Evolutionary conservation across 495 filamentous ascomycete species (phyloP).

Genomic region (Trichoderma erinaceum): DNA sequence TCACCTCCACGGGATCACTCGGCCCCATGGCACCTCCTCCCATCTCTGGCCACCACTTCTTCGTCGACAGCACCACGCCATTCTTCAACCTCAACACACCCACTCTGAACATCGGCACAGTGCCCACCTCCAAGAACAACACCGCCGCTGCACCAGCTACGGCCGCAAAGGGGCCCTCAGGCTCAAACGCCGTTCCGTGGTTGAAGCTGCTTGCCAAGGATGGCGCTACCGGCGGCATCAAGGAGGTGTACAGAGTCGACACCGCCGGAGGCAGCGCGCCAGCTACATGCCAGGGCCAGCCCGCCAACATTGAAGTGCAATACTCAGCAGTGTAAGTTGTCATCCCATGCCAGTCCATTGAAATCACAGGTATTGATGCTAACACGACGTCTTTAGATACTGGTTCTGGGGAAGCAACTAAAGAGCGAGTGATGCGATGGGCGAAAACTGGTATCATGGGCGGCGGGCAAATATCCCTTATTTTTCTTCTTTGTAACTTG

Average conservation of each 20-base stretch:
- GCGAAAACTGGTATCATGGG: background rate
- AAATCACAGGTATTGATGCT: background rate
- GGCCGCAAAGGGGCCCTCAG: slow-evolving; percentile 45
- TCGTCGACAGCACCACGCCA: slow-evolving; percentile 60
- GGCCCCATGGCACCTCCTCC: slow-evolving; percentile 51
- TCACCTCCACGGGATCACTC: slow-evolving; percentile 24
- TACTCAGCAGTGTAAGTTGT: slow-evolving; percentile 75
- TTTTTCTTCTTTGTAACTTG: background rate
- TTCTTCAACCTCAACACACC: slow-evolving; percentile 68
- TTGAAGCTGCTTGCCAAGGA: slow-evolving; percentile 50
- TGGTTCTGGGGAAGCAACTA: slow-evolving; percentile 17
- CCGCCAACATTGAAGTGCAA: slow-evolving; percentile 58
- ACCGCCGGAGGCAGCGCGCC: slow-evolving; percentile 81
- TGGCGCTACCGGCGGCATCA: slow-evolving; percentile 54
- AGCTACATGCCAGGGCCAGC: slow-evolving; percentile 61
- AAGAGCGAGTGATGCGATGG: background rate
- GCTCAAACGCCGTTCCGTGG: slow-evolving; percentile 63
- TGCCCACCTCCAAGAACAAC: slow-evolving; percentile 52
- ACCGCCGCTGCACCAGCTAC: slow-evolving; percentile 51
- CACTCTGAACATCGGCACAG: slow-evolving; percentile 51
- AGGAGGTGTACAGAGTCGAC: slow-evolving; percentile 77
- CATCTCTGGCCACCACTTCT: slow-evolving; percentile 72
- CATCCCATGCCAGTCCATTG: background rate
- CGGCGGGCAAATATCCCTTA: background rate
- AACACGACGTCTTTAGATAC: slow-evolving; percentile 12